These are phyloP conservation scores for Liriodendron chinense DNA, from an alignment of 164 flowering plant species.

Conservation along the genomic window DNA sequence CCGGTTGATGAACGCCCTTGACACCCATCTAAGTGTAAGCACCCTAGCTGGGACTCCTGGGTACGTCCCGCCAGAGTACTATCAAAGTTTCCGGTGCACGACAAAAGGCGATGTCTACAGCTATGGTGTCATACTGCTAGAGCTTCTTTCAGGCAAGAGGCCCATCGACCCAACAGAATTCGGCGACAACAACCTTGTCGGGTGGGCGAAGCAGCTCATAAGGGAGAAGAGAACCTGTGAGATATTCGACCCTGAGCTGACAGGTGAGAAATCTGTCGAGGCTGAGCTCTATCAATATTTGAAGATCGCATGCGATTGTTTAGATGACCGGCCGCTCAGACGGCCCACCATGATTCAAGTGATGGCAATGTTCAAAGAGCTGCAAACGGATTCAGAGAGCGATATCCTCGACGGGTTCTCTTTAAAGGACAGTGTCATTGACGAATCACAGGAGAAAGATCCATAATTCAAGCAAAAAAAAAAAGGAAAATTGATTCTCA, in stretches of 20 bases:
- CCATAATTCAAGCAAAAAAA: background rate
- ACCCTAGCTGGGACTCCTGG: conserved; percentile 90
- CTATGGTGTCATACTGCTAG: conserved; percentile 70
- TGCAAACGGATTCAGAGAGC: conserved; percentile 60
- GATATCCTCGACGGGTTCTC: conserved; percentile 71
- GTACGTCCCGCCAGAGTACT: conserved; percentile 85
- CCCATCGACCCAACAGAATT: conserved; percentile 70
- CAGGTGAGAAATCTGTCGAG: conserved; percentile 34
- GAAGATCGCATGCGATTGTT: conserved; percentile 68
- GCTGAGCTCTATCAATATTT: conserved; percentile 66
- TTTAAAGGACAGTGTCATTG: conserved; percentile 45
- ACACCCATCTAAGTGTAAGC: conserved; percentile 89
- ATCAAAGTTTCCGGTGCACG: conserved; percentile 81
- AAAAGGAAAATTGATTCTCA: background rate
- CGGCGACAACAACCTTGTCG: conserved; percentile 88
- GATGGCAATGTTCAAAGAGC: conserved; percentile 88
- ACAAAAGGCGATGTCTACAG: conserved; percentile 86
- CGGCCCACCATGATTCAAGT: conserved; percentile 97
- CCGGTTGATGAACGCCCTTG: conserved; percentile 70
- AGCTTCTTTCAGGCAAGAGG: conserved; percentile 78
- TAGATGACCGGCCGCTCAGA: conserved; percentile 70
- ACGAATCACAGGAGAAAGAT: conserved; percentile 45
- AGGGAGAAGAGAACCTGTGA: conserved; percentile 52
- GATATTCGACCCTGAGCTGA: conserved; percentile 61
- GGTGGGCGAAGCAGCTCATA: conserved; percentile 82